A percentile compares a stretch with the other conserved stretches of the same genome.
phyloP scores from a whole-genome alignment of 306 rosid genomes.

The Quercus mongolica region DNA sequence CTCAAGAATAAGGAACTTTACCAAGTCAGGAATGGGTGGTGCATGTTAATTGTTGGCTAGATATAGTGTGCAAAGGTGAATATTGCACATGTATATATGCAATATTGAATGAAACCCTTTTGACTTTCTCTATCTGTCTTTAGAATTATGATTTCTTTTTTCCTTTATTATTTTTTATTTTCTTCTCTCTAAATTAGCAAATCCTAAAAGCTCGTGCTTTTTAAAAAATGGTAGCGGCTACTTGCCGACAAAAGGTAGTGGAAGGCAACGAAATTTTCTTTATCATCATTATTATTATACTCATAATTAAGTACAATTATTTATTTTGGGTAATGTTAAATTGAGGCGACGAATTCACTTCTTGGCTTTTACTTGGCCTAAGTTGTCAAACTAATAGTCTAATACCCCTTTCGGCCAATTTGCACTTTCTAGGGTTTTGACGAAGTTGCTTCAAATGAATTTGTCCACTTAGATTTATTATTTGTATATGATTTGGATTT shows the following conservation, averaged over 20 bases:
- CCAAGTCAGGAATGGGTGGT: conserved; percentile 12
- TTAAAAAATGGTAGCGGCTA: not conserved
- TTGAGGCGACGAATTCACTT: conserved; percentile 6
- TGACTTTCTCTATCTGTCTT: not conserved
- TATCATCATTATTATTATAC: not conserved
- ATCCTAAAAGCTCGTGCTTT: not conserved
- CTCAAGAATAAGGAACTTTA: conserved; percentile 32
- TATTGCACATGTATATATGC: not conserved
- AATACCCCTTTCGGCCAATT: not conserved
- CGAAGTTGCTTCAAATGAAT: not conserved
- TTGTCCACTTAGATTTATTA: not conserved
- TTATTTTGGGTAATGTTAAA: not conserved
- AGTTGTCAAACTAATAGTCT: conserved; percentile 5
- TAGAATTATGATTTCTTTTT: not conserved
- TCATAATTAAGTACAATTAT: not conserved
- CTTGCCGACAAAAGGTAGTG: conserved; percentile 14
- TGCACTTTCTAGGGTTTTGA: not conserved
- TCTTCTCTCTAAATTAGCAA: not conserved
- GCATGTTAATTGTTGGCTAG: not conserved
- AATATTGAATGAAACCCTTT: not conserved
- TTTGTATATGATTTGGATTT: not conserved
- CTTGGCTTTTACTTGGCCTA: conserved; percentile 3
- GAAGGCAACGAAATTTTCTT: not conserved
- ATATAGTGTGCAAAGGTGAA: not conserved
- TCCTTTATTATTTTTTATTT: not conserved